Percentiles rank a stretch among this genome's conserved stretches.
These are phyloP conservation scores for Sporothrix variecibatus DNA, from an alignment of 2,329 filamentous ascomycete genomes.

Conservation along the genomic window DNA sequence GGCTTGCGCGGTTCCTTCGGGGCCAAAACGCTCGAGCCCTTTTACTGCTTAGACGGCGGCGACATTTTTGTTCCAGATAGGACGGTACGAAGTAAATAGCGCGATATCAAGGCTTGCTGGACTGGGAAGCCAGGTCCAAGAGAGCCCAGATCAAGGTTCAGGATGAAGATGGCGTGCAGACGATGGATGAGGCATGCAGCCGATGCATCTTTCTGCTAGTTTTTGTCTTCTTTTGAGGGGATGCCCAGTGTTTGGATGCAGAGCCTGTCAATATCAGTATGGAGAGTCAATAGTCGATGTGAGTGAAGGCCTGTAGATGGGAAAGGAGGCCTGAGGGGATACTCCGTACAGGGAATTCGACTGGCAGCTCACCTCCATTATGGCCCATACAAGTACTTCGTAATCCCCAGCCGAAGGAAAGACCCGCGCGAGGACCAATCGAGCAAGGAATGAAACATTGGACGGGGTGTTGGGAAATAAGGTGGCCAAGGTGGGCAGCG, in stretches of 20 bases:
- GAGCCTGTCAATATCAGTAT: background rate
- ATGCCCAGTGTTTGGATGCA: background rate
- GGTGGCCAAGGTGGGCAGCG: conserved; percentile 22
- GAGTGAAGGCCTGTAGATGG: background rate
- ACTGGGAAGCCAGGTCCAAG: background rate
- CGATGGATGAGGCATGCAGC: conserved; percentile 5
- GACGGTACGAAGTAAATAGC: conserved; percentile 7
- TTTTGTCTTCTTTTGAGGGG: background rate
- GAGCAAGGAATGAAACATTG: conserved; percentile 15
- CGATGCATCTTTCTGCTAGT: background rate
- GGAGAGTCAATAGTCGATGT: background rate
- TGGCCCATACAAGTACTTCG: background rate
- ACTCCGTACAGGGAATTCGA: too few species aligned
- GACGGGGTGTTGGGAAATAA: conserved; percentile 29
- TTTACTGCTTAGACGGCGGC: background rate
- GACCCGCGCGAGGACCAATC: conserved; percentile 9
- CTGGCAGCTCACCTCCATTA: background rate
- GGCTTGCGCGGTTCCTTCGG: conserved; percentile 12
- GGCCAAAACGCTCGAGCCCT: conserved; percentile 12
- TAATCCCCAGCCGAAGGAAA: background rate
- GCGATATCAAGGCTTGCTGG: background rate
- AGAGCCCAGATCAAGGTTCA: background rate
- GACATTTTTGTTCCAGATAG: background rate
- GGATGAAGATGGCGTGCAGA: background rate
- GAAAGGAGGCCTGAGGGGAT: too few species aligned